A percentile compares a stretch with the other conserved stretches of the same genome.
Conservation (phyloP, 2,329 filamentous ascomycete genomes). For the Trichoderma sp. region DNA sequence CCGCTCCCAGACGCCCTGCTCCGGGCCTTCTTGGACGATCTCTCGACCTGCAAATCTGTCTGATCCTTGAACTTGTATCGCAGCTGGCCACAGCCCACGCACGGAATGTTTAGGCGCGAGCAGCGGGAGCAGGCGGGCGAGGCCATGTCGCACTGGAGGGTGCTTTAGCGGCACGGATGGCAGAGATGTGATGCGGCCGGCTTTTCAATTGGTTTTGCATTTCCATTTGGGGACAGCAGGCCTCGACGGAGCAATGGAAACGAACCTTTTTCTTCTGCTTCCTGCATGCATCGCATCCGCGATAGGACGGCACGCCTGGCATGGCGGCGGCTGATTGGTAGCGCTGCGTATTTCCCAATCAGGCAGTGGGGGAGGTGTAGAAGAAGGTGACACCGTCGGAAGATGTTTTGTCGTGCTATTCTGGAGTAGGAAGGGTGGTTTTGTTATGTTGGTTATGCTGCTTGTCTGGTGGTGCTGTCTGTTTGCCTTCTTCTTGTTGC, state of each 20-base stretch:
- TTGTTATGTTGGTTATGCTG: neutral
- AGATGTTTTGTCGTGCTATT: neutral
- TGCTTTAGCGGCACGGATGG: neutral
- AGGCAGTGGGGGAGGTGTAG: neutral
- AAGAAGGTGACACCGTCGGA: neutral
- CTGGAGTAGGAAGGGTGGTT: neutral
- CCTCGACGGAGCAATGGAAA: neutral
- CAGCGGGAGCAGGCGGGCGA: constrained; percentile 46
- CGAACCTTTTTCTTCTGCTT: constrained; percentile 53
- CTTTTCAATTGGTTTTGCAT: neutral
- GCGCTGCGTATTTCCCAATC: constrained; percentile 10
- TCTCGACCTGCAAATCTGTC: neutral
- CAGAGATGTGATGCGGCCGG: neutral
- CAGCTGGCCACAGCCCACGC: constrained; percentile 44
- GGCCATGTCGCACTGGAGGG: constrained; percentile 44
- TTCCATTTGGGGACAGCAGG: neutral
- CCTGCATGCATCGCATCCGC: constrained; percentile 49
- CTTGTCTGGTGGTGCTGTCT: neutral
- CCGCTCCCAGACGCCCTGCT: neutral
- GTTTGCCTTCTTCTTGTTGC: neutral
- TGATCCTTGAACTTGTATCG: constrained; percentile 49
- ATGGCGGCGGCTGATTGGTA: constrained; percentile 30
- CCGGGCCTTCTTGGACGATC: constrained; percentile 9
- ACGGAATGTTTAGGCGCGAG: constrained; percentile 41
- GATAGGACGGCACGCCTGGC: constrained; percentile 50